These are phyloP conservation scores for Podila epigama DNA, from an alignment of 192 early-diverging fungal species.

Conservation along the genomic window DNA sequence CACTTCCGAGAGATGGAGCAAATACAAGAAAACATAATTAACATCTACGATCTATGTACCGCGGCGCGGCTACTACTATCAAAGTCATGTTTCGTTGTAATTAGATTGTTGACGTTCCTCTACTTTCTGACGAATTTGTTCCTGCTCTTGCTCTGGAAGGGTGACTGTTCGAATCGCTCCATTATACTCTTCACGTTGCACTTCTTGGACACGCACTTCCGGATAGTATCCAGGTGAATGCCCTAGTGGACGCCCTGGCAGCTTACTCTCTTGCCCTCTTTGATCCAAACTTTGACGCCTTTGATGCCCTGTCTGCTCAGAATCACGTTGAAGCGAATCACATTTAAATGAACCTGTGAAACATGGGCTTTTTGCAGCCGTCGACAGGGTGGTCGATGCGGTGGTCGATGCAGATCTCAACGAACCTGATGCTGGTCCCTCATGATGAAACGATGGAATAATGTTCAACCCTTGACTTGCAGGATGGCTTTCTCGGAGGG, in stretches of 20 bases:
- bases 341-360: no score
- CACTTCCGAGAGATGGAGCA: no score
- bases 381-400: no score
- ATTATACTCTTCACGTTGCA: conserved; percentile 23
- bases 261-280: not conserved
- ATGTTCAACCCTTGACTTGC: conserved; percentile 23
- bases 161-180: conserved; percentile 4
- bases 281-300: not conserved
- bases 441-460: not conserved
- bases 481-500: conserved; percentile 4
- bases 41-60: no score
- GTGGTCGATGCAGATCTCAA: conserved; percentile 7
- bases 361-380: not conserved
- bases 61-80: no score
- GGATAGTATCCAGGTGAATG: not conserved
- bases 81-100: no score
- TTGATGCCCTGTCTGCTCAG: not conserved
- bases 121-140: no score
- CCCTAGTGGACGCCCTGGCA: not conserved
- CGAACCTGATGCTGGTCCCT: not conserved
- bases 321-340: no score
- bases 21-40: no score
- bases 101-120: no score
- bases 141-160: no score
- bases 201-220: conserved; percentile 3